These are phyloP conservation scores for Fusarium sp. DNA, from an alignment of 2,329 filamentous ascomycete species.

Conservation along the genomic window DNA sequence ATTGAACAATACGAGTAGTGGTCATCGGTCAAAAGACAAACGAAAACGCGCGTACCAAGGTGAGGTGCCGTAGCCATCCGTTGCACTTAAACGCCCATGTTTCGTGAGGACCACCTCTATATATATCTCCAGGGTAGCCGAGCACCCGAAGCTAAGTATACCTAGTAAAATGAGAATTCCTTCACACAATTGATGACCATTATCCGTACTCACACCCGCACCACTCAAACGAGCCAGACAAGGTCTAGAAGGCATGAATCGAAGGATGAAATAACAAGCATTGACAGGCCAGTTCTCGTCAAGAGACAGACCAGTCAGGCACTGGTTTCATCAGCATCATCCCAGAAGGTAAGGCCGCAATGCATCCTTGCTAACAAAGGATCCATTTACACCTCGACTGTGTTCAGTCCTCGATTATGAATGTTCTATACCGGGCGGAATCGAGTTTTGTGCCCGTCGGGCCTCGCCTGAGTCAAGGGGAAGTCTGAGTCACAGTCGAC, in stretches of 20 bases:
- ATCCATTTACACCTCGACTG: not conserved
- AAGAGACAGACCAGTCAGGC: slow-evolving; percentile 8
- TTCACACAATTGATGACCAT: slow-evolving; percentile 8
- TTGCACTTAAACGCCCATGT: not conserved
- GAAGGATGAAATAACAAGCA: not conserved
- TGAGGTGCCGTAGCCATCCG: not conserved
- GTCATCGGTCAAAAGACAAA: not conserved
- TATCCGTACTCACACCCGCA: not conserved
- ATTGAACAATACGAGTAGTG: not conserved
- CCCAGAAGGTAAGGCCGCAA: slow-evolving; percentile 29
- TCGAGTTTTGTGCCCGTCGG: not conserved
- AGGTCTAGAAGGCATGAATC: not conserved
- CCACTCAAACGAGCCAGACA: not conserved
- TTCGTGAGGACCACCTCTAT: not conserved
- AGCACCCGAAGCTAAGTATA: not conserved
- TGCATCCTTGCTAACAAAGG: slow-evolving; percentile 6
- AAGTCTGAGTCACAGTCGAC: not conserved
- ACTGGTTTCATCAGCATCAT: not conserved
- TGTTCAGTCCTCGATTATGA: not conserved
- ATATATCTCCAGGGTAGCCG: not conserved
- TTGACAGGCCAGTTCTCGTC: not conserved
- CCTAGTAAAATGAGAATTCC: not conserved
- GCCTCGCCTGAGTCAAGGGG: not conserved
- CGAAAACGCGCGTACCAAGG: not conserved
- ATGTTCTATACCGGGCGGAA: not conserved